These are phyloP conservation scores for Corynascus novoguineensis DNA, from an alignment of 495 filamentous ascomycete species.

Conservation along the genomic window DNA sequence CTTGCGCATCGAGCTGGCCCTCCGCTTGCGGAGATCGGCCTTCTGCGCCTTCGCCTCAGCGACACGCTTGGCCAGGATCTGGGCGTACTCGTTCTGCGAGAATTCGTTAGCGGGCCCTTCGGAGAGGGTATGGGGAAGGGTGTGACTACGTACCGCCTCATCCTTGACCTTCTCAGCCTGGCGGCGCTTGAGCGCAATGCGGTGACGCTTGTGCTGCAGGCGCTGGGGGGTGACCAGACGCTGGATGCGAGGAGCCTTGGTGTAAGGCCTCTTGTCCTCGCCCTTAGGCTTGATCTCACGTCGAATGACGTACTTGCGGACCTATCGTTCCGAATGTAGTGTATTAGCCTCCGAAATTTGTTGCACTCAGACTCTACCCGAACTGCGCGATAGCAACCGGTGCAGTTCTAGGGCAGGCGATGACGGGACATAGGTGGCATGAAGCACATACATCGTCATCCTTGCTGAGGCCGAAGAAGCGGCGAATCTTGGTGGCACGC, in stretches of 20 bases:
- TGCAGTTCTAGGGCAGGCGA: conserved; percentile 50
- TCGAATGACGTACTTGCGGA: conserved; percentile 98
- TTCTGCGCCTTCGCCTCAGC: conserved; percentile 87
- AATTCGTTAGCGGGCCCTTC: conserved; percentile 36
- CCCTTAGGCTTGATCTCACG: conserved; percentile 92
- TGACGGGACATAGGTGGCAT: conserved; percentile 40
- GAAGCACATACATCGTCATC: conserved; percentile 91
- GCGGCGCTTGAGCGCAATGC: conserved; percentile 94
- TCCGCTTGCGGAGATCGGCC: conserved; percentile 87
- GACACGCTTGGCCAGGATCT: conserved; percentile 91
- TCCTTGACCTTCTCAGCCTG: conserved; percentile 91
- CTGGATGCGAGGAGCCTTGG: conserved; percentile 99
- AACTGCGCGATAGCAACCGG: conserved; percentile 43
- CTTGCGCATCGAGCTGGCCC: conserved; percentile 94
- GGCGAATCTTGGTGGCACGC: conserved; percentile 98
- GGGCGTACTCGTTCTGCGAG: conserved; percentile 78
- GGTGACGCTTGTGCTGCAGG: conserved; percentile 98
- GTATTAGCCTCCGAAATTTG: conserved; percentile 37
- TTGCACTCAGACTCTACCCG: conserved; percentile 51
- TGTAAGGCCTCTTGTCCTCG: conserved; percentile 95
- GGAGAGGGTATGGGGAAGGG: neutral
- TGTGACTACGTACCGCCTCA: conserved; percentile 80
- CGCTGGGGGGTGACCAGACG: conserved; percentile 98
- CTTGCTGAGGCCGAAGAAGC: conserved; percentile 98
- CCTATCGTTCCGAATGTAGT: conserved; percentile 46